phyloP scores from a whole-genome alignment of 768 basidiomycete genomes.

The Suillus variegatus region DNA sequence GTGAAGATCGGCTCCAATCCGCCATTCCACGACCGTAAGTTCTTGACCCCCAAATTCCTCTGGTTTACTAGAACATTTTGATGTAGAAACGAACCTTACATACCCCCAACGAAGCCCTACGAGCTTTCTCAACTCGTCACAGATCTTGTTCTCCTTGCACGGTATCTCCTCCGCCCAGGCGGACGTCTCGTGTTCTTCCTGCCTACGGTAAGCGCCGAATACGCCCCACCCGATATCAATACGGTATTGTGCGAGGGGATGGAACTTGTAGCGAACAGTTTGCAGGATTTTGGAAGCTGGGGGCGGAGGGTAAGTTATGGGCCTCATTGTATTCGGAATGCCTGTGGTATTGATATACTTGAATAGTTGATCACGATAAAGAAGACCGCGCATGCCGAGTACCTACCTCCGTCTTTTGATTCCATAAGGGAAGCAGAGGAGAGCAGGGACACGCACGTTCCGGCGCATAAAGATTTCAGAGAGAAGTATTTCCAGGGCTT shows the following conservation, averaged over 20 bases:
- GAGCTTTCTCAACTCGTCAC: conserved; percentile 81
- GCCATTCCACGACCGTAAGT: conserved; percentile 47
- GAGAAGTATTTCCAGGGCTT: conserved; percentile 89
- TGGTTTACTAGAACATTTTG: not conserved
- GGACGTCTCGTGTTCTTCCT: conserved; percentile 96
- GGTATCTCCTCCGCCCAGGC: conserved; percentile 80
- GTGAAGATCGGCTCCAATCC: conserved; percentile 26
- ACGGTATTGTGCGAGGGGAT: conserved; percentile 82
- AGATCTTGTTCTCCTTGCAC: conserved; percentile 80
- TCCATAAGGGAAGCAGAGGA: conserved; percentile 13
- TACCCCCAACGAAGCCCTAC: conserved; percentile 91
- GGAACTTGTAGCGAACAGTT: conserved; percentile 83
- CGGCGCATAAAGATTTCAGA: conserved; percentile 89
- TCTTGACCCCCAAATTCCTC: not conserved
- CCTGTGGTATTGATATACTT: conserved; percentile 6
- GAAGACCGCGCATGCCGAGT: conserved; percentile 53
- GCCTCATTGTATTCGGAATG: not conserved
- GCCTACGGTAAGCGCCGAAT: conserved; percentile 90
- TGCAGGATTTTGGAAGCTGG: conserved; percentile 96
- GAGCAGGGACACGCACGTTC: conserved; percentile 44
- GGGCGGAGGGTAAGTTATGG: conserved; percentile 72
- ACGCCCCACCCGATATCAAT: conserved; percentile 83
- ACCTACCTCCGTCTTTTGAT: conserved; percentile 59
- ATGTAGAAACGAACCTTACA: conserved; percentile 65
- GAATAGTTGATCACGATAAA: conserved; percentile 90